These are phyloP conservation scores for Dictyostelium capitatum DNA, from an alignment of 78 protist species.

Conservation along the genomic window DNA sequence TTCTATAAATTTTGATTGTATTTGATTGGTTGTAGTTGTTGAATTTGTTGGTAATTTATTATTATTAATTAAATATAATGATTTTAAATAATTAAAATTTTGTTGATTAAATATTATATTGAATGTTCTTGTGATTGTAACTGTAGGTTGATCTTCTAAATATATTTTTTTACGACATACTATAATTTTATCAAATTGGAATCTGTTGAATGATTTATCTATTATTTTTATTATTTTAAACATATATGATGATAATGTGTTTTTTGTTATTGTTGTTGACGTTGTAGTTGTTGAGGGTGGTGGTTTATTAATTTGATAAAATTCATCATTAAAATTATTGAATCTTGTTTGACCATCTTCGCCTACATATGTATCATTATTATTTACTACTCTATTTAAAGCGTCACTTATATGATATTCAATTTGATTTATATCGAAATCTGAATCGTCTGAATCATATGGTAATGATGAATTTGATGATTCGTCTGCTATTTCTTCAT, in stretches of 20 bases:
- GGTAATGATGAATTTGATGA: no score
- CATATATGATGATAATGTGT: neutral
- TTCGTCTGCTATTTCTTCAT: no score
- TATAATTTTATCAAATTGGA: neutral
- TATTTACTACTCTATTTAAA: no score
- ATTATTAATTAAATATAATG: neutral
- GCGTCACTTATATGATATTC: no score
- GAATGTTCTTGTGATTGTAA: neutral
- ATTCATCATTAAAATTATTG: neutral
- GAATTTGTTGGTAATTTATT: neutral
- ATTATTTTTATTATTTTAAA: neutral
- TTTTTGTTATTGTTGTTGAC: neutral
- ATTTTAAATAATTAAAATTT: neutral
- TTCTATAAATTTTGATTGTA: neutral
- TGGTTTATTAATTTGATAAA: neutral
- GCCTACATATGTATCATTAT: no score
- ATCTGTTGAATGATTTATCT: neutral
- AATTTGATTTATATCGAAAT: no score
- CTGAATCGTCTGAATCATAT: no score
- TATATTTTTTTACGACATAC: no score
- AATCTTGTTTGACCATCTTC: neutral
- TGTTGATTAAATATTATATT: neutral
- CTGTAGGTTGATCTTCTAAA: no score
- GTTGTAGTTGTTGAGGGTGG: no score
- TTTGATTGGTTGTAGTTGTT: neutral